phyloP scores from a whole-genome alignment of 2,329 filamentous ascomycete species.

The Penicillium sp. region DNA sequence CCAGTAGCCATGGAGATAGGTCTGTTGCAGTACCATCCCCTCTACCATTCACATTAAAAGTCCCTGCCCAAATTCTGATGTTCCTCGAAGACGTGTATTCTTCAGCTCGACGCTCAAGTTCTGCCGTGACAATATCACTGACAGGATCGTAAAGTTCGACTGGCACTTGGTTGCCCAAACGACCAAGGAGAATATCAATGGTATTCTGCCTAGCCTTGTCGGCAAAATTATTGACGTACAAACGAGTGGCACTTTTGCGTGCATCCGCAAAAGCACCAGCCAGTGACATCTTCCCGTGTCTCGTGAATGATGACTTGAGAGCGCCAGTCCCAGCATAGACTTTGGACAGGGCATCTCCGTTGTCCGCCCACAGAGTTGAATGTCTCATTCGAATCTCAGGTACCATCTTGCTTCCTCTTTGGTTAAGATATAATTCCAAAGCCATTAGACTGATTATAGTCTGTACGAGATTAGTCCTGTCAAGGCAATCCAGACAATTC shows the following conservation, averaged over 20 bases:
- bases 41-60: conserved; percentile 91
- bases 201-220: conserved; percentile 91
- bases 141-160: conserved; percentile 91
- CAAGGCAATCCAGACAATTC: conserved; percentile 93
- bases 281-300: conserved; percentile 91
- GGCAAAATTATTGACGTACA: conserved; percentile 97
- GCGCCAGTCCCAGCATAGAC: conserved; percentile 97
- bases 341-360: conserved; percentile 86
- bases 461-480: conserved; percentile 93
- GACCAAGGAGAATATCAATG: conserved; percentile 86
- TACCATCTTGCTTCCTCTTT: conserved; percentile 64
- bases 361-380: conserved; percentile 93
- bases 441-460: conserved; percentile 94
- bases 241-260: conserved; percentile 84
- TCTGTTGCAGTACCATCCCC: conserved; percentile 74
- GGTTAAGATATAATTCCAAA: conserved; percentile 74
- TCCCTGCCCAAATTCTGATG: conserved; percentile 80
- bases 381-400: conserved; percentile 90
- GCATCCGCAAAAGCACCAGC: conserved; percentile 93
- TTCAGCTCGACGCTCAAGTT: conserved; percentile 60
- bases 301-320: conserved; percentile 90
- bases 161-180: conserved; percentile 74
- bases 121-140: conserved; percentile 79
- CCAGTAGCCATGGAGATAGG: conserved; percentile 78
- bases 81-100: conserved; percentile 73